These are phyloP conservation scores for Laburnicola sp. DNA, from an alignment of 2,329 filamentous ascomycete genomes.

Conservation along the genomic window DNA sequence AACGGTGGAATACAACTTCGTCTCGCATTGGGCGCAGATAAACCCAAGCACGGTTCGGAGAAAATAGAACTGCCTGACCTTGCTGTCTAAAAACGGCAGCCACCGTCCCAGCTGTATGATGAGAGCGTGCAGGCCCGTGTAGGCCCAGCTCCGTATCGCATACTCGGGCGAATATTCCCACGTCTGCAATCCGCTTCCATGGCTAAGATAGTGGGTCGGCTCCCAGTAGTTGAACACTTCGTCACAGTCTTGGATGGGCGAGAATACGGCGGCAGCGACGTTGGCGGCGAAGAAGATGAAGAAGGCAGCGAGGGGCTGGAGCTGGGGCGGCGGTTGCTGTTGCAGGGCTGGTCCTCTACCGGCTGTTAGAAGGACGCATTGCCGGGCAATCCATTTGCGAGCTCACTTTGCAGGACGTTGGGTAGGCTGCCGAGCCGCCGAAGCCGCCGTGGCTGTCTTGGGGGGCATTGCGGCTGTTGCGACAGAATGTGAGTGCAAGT, in stretches of 20 bases:
- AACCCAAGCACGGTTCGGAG: conserved; percentile 76
- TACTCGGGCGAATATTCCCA: conserved; percentile 98
- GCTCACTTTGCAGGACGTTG: not conserved
- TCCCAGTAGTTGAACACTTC: conserved; percentile 99
- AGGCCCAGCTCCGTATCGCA: conserved; percentile 94
- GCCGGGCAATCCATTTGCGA: not conserved
- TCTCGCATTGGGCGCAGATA: conserved; percentile 78
- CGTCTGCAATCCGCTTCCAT: conserved; percentile 91
- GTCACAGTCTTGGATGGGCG: conserved; percentile 96
- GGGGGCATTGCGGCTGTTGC: not conserved
- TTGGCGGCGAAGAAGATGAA: conserved; percentile 77
- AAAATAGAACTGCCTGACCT: conserved; percentile 77
- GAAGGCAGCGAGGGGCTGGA: conserved; percentile 76
- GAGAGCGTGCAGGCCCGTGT: conserved; percentile 77
- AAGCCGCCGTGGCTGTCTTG: not conserved
- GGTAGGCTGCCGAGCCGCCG: conserved; percentile 1
- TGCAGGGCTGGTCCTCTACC: conserved; percentile 26
- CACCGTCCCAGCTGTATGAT: conserved; percentile 69
- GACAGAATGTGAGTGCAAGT: not conserved
- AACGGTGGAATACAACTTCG: conserved; percentile 76
- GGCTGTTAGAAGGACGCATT: not conserved
- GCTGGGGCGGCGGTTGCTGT: conserved; percentile 38
- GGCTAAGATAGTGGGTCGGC: conserved; percentile 88
- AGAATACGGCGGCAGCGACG: conserved; percentile 73
- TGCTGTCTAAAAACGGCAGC: conserved; percentile 47